Conservation (phyloP, 1,139 yeast genomes). For the Kodamaea alishanica region DNA sequence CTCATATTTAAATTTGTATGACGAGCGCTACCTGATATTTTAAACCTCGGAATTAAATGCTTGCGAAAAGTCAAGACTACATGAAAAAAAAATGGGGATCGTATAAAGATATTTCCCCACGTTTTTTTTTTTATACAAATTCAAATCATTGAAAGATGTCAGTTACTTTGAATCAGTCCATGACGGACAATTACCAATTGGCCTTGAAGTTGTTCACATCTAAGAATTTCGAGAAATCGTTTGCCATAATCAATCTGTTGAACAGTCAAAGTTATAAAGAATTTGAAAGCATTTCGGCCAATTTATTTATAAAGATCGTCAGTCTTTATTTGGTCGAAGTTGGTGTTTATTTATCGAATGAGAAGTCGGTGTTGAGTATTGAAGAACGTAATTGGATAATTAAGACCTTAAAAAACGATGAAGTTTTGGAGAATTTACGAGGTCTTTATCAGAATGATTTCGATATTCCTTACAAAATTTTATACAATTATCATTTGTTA, state of each 20-base stretch:
- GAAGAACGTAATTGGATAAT: slow-evolving; percentile 10
- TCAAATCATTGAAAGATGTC: slow-evolving; percentile 4
- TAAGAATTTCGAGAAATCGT: slow-evolving; percentile 36
- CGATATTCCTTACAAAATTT: slow-evolving; percentile 31
- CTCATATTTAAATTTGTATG: too few relatives aligned
- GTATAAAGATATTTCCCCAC: not conserved
- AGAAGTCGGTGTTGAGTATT: slow-evolving; percentile 2
- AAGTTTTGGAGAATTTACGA: slow-evolving; percentile 22
- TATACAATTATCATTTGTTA: slow-evolving; percentile 33
- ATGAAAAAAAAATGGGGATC: not conserved
- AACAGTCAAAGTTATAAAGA: slow-evolving; percentile 23
- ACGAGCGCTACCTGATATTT: too few relatives aligned
- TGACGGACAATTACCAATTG: slow-evolving; percentile 31
- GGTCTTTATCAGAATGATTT: slow-evolving; percentile 19
- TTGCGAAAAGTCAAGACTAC: not conserved
- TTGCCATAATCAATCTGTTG: slow-evolving; percentile 24
- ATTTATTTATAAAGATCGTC: slow-evolving; percentile 32
- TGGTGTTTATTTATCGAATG: slow-evolving; percentile 23
- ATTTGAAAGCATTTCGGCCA: slow-evolving; percentile 23
- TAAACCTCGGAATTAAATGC: not conserved
- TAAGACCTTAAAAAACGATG: slow-evolving; percentile 19
- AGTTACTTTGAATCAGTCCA: slow-evolving; percentile 15
- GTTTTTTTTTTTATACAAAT: not conserved
- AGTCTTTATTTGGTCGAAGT: slow-evolving; percentile 36
- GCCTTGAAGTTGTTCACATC: slow-evolving; percentile 41